These are phyloP conservation scores for Miamiensis avidus DNA, from an alignment of 169 alveolate species.

Conservation along the genomic window DNA sequence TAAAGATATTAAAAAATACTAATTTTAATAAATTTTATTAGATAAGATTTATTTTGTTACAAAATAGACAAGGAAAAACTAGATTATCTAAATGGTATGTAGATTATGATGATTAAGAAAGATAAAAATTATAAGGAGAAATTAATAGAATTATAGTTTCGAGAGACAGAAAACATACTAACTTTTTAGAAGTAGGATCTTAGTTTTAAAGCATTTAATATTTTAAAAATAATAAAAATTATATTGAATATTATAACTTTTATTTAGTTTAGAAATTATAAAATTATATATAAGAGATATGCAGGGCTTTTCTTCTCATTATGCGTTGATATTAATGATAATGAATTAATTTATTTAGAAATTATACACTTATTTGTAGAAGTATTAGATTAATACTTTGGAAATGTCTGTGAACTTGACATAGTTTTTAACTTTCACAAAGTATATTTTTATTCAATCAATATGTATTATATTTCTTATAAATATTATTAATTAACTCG, in stretches of 20 bases:
- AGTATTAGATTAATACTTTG: conserved; percentile 87
- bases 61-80: conserved; percentile 89
- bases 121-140: conserved; percentile 73
- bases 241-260: background rate
- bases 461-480: too few species aligned
- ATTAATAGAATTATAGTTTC: conserved; percentile 78
- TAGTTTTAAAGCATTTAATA: too few species aligned
- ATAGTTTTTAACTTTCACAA: conserved; percentile 89
- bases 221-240: too few species aligned
- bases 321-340: conserved; percentile 87
- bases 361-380: conserved; percentile 89
- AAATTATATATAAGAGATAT: conserved; percentile 85
- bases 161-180: conserved; percentile 79
- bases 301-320: conserved; percentile 90
- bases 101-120: conserved; percentile 74
- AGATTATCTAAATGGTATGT: conserved; percentile 90
- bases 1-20: too few species aligned
- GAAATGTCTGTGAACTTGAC: conserved; percentile 91
- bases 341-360: conserved; percentile 82
- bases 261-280: conserved; percentile 74
- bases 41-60: conserved; percentile 15
- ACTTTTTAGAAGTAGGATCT: conserved; percentile 72
- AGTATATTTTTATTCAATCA: conserved; percentile 48
- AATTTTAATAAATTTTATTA: too few species aligned
- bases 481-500: background rate